Conservation (phyloP, 202 grass and related monocot species). For the Musa balbisiana region DNA sequence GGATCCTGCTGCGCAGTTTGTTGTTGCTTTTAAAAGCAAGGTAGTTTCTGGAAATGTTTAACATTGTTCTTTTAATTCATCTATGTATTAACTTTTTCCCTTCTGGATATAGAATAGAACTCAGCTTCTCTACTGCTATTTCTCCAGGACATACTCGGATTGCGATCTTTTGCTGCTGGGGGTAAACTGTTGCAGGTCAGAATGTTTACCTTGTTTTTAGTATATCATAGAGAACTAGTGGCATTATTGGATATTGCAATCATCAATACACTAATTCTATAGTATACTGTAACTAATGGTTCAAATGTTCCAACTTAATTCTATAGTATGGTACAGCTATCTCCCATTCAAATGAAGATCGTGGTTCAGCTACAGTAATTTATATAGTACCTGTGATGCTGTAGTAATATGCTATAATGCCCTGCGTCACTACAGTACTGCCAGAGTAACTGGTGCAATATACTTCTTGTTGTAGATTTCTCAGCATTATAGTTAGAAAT, state of each 20-base stretch:
- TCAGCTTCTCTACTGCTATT: not conserved
- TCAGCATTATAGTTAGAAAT: not conserved
- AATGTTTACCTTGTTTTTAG: slow-evolving; percentile 14
- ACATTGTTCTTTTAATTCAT: slow-evolving; percentile 16
- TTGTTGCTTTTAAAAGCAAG: slow-evolving; percentile 50
- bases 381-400: too few relatives aligned
- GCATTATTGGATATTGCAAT: slow-evolving; percentile 23
- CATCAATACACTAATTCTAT: slow-evolving; percentile 32
- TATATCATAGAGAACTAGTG: not conserved
- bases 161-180: slow-evolving; percentile 85
- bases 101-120: slow-evolving; percentile 20
- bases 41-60: too few relatives aligned
- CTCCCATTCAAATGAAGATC: too few relatives aligned
- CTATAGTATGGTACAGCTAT: too few relatives aligned
- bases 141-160: slow-evolving; percentile 70
- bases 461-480: not conserved
- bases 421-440: too few relatives aligned
- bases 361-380: too few relatives aligned
- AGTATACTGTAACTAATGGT: slow-evolving; percentile 32
- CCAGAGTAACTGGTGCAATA: too few relatives aligned
- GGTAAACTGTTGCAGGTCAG: slow-evolving; percentile 91
- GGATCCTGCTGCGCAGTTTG: slow-evolving; percentile 83
- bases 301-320: too few relatives aligned
- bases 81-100: slow-evolving; percentile 13
- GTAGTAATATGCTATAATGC: too few relatives aligned